phyloP scores from a whole-genome alignment of 176 grass and related monocot genomes.

The Oryza meyeriana region DNA sequence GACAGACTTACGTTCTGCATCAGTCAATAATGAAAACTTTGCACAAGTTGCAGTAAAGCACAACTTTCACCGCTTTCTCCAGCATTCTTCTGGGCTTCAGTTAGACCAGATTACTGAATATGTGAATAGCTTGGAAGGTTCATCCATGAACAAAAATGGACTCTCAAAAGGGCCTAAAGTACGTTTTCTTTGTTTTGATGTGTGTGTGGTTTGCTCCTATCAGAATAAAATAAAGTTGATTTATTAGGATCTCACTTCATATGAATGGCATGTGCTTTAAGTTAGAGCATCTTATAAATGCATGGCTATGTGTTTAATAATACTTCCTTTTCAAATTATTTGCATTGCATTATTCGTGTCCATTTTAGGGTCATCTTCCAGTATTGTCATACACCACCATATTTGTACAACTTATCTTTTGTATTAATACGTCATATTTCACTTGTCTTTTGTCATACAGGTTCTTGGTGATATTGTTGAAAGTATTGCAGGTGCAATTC shows the following conservation, averaged over 20 bases:
- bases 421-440: background rate
- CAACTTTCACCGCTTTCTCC: conserved; percentile 72
- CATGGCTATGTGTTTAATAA: background rate
- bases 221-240: background rate
- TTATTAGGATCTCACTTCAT: background rate
- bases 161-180: conserved; percentile 70
- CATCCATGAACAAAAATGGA: conserved; percentile 41
- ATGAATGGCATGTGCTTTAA: background rate
- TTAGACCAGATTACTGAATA: conserved; percentile 73
- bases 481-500: conserved; percentile 79
- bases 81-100: conserved; percentile 60
- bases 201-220: background rate
- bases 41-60: conserved; percentile 77
- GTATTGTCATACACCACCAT: background rate
- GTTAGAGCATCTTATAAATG: background rate
- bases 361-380: background rate
- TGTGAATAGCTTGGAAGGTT: conserved; percentile 52
- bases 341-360: background rate
- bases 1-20: conserved; percentile 87
- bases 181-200: conserved; percentile 8
- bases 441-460: conserved; percentile 38
- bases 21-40: conserved; percentile 94
- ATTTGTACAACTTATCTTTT: background rate
- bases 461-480: conserved; percentile 94
- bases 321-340: background rate